Base-by-base conservation (phyloP, 2,329 filamentous ascomycete species). In the Aschersonia sp. region DNA sequence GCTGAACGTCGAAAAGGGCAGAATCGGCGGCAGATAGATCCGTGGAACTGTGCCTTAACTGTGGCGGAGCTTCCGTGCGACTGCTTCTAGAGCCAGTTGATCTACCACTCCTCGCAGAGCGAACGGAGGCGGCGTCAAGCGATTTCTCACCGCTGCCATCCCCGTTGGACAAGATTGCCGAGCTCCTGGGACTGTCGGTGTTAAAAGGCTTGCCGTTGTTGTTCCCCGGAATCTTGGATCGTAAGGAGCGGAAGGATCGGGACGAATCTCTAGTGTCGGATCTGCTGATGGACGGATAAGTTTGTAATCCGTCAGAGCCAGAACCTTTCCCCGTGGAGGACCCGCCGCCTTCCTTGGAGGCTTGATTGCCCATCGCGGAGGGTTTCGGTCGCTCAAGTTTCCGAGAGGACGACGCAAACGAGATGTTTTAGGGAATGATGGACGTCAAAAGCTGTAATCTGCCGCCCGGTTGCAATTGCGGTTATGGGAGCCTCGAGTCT, bases 261-360 rank as follows among this genome's bases (percentile, higher is more conserved):
- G 84, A 80, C 5, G 89, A 96, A 55, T 95, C 89, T 63, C 89
- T 91, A 31, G 91, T 97, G 62, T 97, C 91, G 49, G 89, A 88
- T 62, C 85, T 84, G 68, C 83, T 85, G 63, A 97, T 91, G 31
- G 91, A 95, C 31, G 89, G 91, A 65, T 92, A 94, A 31, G 87
- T 85, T 64, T 88, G 84, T 50, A 96, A 71, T 30, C 56, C 59
- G 51, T 77, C 72, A 42, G 64, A 55, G 52, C 66, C 68, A 41
- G 70, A 70, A 55, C 68, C 67, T 65, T 78, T 84, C 58, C 31
- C 32, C 40, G 70, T 63, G 51, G 67, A 61, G 50, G 62, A 65
- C 51, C 65, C 65, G 55, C 71, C 70, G 57, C 70, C 66, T 61
- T 77, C 74, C 58, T 77, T 78, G 57, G 85, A 89, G 58, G 73